A percentile compares a stretch with the other conserved stretches of the same genome.
phyloP scores from a whole-genome alignment of 306 rosid genomes.

The Carpinus fangiana region DNA sequence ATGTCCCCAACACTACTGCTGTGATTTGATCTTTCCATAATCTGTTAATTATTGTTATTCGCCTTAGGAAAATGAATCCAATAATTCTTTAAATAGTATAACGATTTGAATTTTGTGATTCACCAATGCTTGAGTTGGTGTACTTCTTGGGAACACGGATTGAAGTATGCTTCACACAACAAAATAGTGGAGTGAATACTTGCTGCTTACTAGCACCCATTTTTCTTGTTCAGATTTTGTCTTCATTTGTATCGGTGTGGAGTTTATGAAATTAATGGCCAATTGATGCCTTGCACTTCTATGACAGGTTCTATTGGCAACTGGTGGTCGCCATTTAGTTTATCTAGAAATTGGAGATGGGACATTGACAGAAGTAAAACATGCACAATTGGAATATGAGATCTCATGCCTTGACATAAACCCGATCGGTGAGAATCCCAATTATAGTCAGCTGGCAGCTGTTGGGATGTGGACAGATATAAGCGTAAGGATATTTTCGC shows the following conservation, averaged over 20 bases:
- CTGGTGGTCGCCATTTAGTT: slow-evolving; percentile 90
- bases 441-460: slow-evolving; percentile 84
- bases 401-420: slow-evolving; percentile 94
- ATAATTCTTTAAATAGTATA: not conserved
- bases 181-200: not conserved
- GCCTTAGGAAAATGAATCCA: not conserved
- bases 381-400: slow-evolving; percentile 82
- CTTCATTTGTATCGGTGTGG: slow-evolving; percentile 5
- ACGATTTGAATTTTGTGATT: not conserved
- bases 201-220: not conserved
- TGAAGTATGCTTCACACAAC: not conserved
- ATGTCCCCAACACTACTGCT: not conserved
- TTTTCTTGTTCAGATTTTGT: not conserved
- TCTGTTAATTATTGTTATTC: not conserved
- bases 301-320: slow-evolving; percentile 90
- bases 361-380: slow-evolving; percentile 54
- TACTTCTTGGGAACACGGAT: not conserved
- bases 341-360: slow-evolving; percentile 92
- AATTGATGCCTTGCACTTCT: slow-evolving; percentile 22
- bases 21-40: not conserved
- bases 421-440: slow-evolving; percentile 84
- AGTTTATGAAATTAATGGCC: not conserved
- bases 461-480: slow-evolving; percentile 99
- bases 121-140: not conserved
- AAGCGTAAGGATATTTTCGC: slow-evolving; percentile 80